Conservation (phyloP, 805 yeast genomes). For the Candida nemodendra region DNA sequence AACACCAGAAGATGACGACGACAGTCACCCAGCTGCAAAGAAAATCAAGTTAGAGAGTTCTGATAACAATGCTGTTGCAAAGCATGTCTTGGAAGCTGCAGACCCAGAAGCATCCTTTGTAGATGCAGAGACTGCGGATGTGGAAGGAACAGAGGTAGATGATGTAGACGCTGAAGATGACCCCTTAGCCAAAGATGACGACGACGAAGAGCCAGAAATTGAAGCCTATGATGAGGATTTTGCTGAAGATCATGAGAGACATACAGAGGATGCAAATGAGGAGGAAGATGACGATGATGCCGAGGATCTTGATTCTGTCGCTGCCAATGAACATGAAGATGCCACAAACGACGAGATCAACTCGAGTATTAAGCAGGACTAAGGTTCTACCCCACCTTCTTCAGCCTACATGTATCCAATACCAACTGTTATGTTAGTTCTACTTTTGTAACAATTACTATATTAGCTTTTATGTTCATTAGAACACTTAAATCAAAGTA, state of each 20-base stretch:
- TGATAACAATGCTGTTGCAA: neutral
- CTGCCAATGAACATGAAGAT: constrained; percentile 6
- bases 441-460: no score
- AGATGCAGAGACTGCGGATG: constrained; percentile 10
- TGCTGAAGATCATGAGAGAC: no score
- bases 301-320: constrained; percentile 4
- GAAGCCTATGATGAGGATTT: constrained; percentile 9
- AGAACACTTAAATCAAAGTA: no score
- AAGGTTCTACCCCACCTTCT: no score
- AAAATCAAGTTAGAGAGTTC: neutral
- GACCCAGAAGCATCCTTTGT: no score
- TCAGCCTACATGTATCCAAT: no score
- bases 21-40: neutral
- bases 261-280: constrained; percentile 15
- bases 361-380: no score
- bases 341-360: constrained; percentile 5
- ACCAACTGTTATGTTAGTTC: no score
- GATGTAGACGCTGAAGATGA: constrained; percentile 9
- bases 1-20: constrained; percentile 4
- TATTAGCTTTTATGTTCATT: no score
- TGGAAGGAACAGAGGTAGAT: constrained; percentile 8
- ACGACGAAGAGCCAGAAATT: constrained; percentile 8
- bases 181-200: constrained; percentile 4
- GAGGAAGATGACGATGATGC: constrained; percentile 16
- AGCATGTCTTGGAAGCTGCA: neutral